Conservation (phyloP, 2,329 filamentous ascomycete genomes). For the Anisogramma anomala region DNA sequence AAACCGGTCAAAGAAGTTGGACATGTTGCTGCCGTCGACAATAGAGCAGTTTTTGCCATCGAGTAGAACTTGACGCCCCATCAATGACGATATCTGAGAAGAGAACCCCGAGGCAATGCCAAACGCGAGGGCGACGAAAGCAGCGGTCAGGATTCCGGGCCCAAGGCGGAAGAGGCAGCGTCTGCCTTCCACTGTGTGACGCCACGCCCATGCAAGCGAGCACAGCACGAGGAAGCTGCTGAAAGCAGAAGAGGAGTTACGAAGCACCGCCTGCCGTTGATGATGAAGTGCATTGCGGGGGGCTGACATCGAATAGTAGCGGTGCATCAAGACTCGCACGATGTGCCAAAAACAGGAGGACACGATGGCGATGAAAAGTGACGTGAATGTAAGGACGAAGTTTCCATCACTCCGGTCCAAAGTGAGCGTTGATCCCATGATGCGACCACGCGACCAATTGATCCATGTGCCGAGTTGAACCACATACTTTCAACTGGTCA, state of each 20-base stretch:
- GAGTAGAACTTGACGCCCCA: slow-evolving; percentile 4
- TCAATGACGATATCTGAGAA: neutral
- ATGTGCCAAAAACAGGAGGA: slow-evolving; percentile 17
- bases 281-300: slow-evolving; percentile 19
- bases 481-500: too few relatives aligned
- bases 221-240: neutral
- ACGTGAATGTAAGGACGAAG: neutral
- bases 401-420: neutral
- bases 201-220: slow-evolving; percentile 1
- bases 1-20: too few relatives aligned
- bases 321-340: slow-evolving; percentile 16
- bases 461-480: slow-evolving; percentile 2
- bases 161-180: neutral
- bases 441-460: neutral
- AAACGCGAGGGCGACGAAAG: neutral
- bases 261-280: slow-evolving; percentile 16
- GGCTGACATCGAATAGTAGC: slow-evolving; percentile 11
- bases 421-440: slow-evolving; percentile 4
- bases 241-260: neutral
- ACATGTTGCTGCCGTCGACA: too few relatives aligned
- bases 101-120: slow-evolving; percentile 2
- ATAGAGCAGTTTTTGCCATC: too few relatives aligned
- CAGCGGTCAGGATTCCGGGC: neutral
- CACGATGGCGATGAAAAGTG: slow-evolving; percentile 12
- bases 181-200: neutral